These are phyloP conservation scores for Mercurialis annua DNA, from an alignment of 345 rosid genomes.

Conservation along the genomic window DNA sequence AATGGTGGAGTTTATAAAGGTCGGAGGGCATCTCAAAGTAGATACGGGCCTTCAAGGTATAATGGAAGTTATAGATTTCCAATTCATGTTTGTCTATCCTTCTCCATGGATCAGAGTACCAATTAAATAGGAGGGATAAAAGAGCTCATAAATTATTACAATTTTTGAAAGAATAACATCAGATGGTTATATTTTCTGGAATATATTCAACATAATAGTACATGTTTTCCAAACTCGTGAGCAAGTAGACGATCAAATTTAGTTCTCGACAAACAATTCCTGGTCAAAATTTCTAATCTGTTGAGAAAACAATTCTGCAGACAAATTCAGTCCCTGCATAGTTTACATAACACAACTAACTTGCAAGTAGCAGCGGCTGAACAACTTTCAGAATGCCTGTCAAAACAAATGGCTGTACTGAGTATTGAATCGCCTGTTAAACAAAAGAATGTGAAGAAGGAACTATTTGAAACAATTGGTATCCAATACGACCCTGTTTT, in stretches of 20 bases:
- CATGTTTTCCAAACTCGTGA: constrained; percentile 10
- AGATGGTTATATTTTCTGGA: background rate
- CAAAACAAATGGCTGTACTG: constrained; percentile 77
- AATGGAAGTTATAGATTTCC: constrained; percentile 2
- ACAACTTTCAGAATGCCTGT: constrained; percentile 78
- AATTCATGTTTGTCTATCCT: constrained; percentile 6
- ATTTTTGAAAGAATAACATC: background rate
- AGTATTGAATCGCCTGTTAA: constrained; percentile 66
- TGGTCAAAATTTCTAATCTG: background rate
- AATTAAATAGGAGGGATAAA: no score
- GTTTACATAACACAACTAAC: constrained; percentile 65
- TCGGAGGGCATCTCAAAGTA: constrained; percentile 44
- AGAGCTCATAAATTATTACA: background rate
- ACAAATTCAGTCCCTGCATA: constrained; percentile 56
- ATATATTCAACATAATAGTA: background rate
- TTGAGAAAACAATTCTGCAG: constrained; percentile 47
- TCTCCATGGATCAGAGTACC: background rate
- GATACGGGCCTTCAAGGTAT: constrained; percentile 69
- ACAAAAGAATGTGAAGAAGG: constrained; percentile 62
- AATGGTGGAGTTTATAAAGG: constrained; percentile 40
- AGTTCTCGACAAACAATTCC: background rate
- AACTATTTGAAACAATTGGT: constrained; percentile 84
- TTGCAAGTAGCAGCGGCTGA: constrained; percentile 87
- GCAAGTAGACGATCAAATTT: constrained; percentile 7
- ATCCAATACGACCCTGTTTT: constrained; percentile 75